These are phyloP conservation scores for Noccaea bulbosa DNA, from an alignment of 345 rosid genomes.

Conservation along the genomic window DNA sequence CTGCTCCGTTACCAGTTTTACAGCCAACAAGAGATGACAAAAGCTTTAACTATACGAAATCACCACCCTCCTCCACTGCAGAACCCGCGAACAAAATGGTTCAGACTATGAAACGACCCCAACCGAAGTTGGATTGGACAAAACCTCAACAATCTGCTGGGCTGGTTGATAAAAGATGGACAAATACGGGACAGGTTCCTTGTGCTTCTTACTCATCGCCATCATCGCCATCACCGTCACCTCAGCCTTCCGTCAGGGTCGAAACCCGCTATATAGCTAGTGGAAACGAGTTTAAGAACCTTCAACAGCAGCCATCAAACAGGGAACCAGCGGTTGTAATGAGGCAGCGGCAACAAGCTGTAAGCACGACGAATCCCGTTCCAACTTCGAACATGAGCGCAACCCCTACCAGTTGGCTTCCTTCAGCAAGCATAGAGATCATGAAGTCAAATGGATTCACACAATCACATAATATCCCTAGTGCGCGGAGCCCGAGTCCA, in stretches of 20 bases:
- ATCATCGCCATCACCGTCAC: constrained; percentile 57
- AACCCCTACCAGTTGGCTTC: constrained; percentile 60
- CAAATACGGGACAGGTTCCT: constrained; percentile 50
- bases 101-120: constrained; percentile 62
- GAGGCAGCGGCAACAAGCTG: constrained; percentile 76
- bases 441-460: constrained; percentile 61
- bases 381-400: constrained; percentile 53
- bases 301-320: constrained; percentile 55
- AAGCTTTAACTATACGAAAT: constrained; percentile 64
- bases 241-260: constrained; percentile 53
- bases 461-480: constrained; percentile 48
- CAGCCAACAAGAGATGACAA: constrained; percentile 69
- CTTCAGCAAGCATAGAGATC: constrained; percentile 53
- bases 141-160: constrained; percentile 60
- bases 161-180: constrained; percentile 63
- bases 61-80: constrained; percentile 41
- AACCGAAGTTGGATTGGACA: constrained; percentile 64
- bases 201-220: constrained; percentile 59
- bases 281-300: constrained; percentile 60
- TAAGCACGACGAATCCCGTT: constrained; percentile 50
- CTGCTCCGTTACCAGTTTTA: constrained; percentile 37
- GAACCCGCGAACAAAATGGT: constrained; percentile 49
- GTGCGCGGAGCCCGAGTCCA: constrained; percentile 50
- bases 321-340: constrained; percentile 61
- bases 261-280: constrained; percentile 55